A percentile compares a stretch with the other conserved stretches of the same genome.
These are phyloP conservation scores for Heritiera littoralis DNA, from an alignment of 345 rosid genomes.

Conservation along the genomic window DNA sequence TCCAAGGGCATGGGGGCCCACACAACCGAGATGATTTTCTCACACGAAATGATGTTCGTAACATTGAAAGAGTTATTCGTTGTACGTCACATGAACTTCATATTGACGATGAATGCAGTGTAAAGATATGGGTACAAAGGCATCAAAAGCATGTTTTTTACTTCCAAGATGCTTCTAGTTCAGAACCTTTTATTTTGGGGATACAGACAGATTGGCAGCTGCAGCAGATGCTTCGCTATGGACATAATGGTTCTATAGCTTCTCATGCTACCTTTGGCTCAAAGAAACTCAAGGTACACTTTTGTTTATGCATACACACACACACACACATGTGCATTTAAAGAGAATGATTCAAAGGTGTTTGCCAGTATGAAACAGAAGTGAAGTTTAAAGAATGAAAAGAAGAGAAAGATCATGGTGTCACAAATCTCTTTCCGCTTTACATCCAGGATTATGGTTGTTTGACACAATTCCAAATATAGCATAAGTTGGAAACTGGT, in stretches of 20 bases:
- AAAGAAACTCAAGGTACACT: slow-evolving; percentile 55
- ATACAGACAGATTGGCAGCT: slow-evolving; percentile 66
- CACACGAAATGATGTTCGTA: slow-evolving; percentile 54
- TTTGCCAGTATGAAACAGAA: slow-evolving; percentile 8
- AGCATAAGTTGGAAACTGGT: background rate
- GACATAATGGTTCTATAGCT: slow-evolving; percentile 44
- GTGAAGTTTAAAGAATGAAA: background rate
- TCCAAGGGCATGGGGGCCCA: slow-evolving; percentile 55
- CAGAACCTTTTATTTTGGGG: slow-evolving; percentile 48
- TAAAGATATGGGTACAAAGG: slow-evolving; percentile 50
- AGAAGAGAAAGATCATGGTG: slow-evolving; percentile 10
- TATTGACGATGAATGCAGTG: slow-evolving; percentile 43
- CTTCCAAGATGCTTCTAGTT: slow-evolving; percentile 40
- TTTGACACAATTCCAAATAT: slow-evolving; percentile 3
- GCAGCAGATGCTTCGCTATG: slow-evolving; percentile 54
- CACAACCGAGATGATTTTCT: slow-evolving; percentile 63
- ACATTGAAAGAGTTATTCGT: slow-evolving; percentile 52
- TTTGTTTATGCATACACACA: background rate
- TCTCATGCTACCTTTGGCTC: slow-evolving; percentile 52
- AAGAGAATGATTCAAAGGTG: slow-evolving; percentile 3
- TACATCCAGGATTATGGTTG: background rate
- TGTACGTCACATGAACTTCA: slow-evolving; percentile 46
- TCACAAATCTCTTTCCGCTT: background rate
- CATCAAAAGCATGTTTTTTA: slow-evolving; percentile 51
- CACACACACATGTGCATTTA: background rate